Evolutionary conservation across 805 yeast species (phyloP).

Genomic region (Starmerella cellae): DNA sequence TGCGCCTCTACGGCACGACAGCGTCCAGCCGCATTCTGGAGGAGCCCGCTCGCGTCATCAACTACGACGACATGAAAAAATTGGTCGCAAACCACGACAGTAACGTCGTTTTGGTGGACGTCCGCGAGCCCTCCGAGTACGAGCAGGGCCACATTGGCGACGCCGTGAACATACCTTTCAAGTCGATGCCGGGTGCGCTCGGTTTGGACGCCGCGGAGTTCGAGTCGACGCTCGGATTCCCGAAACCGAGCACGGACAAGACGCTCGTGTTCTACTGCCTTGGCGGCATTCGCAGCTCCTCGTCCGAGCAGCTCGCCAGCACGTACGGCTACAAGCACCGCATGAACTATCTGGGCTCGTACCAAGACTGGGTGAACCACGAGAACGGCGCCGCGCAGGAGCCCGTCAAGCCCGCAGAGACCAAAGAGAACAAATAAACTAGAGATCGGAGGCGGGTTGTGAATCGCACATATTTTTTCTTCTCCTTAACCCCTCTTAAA

Average conservation of each 20-base stretch:
- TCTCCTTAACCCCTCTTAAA: too few species aligned
- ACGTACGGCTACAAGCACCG: constrained; percentile 78
- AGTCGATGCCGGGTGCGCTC: constrained; percentile 84
- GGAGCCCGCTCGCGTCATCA: constrained; percentile 38
- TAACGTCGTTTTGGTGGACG: constrained; percentile 59
- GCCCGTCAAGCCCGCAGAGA: too few species aligned
- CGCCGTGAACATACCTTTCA: constrained; percentile 78
- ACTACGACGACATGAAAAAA: constrained; percentile 41
- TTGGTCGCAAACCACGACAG: constrained; percentile 34
- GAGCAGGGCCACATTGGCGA: constrained; percentile 66
- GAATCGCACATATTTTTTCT: too few species aligned
- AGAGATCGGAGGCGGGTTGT: too few species aligned
- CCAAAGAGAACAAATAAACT: too few species aligned
- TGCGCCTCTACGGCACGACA: constrained; percentile 19
- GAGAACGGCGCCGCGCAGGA: too few species aligned
- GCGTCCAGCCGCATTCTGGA: constrained; percentile 20
- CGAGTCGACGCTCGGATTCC: constrained; percentile 63
- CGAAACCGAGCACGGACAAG: constrained; percentile 58
- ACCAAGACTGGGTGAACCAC: constrained; percentile 62
- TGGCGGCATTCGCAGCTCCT: constrained; percentile 82
- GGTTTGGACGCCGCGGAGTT: constrained; percentile 70
- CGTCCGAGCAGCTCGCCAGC: constrained; percentile 82
- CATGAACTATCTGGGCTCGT: constrained; percentile 78
- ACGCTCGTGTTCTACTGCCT: constrained; percentile 81
- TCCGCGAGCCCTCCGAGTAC: constrained; percentile 79